Evolutionary conservation across 129 eudicot species (phyloP).

Genomic region (Helianthus annuus): DNA sequence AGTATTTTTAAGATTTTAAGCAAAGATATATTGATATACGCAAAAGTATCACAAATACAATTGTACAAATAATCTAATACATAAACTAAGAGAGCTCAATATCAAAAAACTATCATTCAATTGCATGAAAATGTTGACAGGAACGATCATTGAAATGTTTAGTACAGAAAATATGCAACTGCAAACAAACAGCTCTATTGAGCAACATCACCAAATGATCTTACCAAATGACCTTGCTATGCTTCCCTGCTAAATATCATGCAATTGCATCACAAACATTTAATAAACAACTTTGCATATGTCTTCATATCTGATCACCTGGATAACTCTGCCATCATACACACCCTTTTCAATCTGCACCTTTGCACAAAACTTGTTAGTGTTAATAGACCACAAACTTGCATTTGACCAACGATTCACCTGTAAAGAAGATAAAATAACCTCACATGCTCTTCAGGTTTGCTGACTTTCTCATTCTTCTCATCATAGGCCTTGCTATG

Average conservation of each 20-base stretch:
- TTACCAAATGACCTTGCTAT: no score
- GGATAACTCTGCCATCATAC: slow-evolving; percentile 87
- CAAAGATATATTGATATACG: background rate
- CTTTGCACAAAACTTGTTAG: slow-evolving; percentile 72
- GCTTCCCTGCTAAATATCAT: no score
- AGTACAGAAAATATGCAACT: background rate
- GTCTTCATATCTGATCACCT: slow-evolving; percentile 83
- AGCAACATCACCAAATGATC: slow-evolving; percentile 11
- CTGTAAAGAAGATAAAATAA: no score
- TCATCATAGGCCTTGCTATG: no score
- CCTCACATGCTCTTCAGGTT: no score
- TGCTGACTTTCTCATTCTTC: no score
- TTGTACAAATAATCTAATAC: background rate
- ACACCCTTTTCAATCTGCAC: slow-evolving; percentile 95
- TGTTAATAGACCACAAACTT: slow-evolving; percentile 57
- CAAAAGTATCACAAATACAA: background rate
- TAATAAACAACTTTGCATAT: slow-evolving; percentile 74
- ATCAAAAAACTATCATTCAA: background rate
- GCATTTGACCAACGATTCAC: slow-evolving; percentile 83
- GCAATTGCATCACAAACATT: no score
- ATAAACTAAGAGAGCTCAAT: background rate
- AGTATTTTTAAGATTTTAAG: no score
- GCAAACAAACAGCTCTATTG: slow-evolving; percentile 1
- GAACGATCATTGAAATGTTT: background rate
- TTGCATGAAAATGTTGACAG: background rate